Conservation (phyloP, 2,329 filamentous ascomycete species). For the Fusarium marasasianum region DNA sequence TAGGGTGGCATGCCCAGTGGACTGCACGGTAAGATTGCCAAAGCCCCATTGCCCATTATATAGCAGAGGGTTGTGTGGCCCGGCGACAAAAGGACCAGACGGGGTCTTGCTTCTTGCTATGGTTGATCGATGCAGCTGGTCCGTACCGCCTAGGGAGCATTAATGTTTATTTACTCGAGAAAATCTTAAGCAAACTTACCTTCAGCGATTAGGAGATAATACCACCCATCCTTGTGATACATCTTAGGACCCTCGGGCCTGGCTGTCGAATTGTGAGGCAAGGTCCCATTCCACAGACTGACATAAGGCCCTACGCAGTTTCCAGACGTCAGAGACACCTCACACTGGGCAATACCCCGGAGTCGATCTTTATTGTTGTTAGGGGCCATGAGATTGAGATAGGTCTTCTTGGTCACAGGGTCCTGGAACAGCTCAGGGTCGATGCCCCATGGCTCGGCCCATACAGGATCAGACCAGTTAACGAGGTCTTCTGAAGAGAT, state of each 20-base stretch:
- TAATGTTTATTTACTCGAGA: rapidly evolving
- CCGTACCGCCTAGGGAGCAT: not conserved
- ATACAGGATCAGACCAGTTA: not conserved
- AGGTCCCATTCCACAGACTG: not conserved
- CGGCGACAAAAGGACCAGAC: not conserved
- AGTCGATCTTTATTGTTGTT: not conserved
- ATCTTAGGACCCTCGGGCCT: not conserved
- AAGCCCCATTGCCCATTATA: not conserved
- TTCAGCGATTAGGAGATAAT: not conserved
- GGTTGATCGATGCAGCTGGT: not conserved
- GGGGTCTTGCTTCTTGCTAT: not conserved
- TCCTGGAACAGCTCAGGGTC: not conserved
- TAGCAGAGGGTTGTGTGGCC: not conserved
- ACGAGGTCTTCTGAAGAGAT: not conserved
- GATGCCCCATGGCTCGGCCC: not conserved
- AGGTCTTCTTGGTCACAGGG: not conserved
- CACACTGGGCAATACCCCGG: not conserved
- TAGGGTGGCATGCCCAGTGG: not conserved
- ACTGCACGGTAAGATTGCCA: not conserved
- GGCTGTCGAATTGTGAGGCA: not conserved
- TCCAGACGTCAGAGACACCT: not conserved
- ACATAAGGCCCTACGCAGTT: not conserved
- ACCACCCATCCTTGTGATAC: not conserved
- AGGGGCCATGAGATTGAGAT: not conserved
- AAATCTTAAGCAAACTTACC: rapidly evolving